phyloP scores from a whole-genome alignment of 345 rosid genomes.

The Heritiera fomes region DNA sequence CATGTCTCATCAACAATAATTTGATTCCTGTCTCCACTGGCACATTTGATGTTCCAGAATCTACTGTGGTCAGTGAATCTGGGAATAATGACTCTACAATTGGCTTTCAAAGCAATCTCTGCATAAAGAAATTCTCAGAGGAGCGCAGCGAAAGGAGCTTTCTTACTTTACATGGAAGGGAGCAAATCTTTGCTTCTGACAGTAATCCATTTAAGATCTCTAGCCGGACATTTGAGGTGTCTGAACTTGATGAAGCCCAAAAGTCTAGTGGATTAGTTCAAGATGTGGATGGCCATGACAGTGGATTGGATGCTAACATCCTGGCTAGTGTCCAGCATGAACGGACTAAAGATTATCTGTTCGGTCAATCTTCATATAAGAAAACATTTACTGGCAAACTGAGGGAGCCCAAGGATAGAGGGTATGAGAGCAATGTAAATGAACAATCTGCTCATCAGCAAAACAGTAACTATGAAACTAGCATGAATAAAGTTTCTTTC shows the following conservation, averaged over 20 bases:
- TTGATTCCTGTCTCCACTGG: too few relatives aligned
- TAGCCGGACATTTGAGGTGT: constrained; percentile 15
- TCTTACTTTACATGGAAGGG: constrained; percentile 30
- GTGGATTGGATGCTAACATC: constrained; percentile 2
- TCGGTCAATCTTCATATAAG: constrained; percentile 21
- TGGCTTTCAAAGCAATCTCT: constrained; percentile 15
- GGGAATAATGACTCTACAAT: constrained; percentile 19
- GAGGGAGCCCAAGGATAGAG: constrained; percentile 26
- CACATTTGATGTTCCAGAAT: too few relatives aligned
- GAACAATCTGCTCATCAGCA: constrained; percentile 22
- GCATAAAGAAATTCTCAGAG: constrained; percentile 20
- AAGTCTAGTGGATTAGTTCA: constrained; percentile 13
- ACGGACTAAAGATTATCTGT: constrained; percentile 18
- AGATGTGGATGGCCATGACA: constrained; percentile 11
- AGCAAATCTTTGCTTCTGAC: constrained; percentile 26
- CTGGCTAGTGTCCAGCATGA: constrained; percentile 16
- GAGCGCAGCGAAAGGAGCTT: constrained; percentile 27
- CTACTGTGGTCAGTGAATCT: too few relatives aligned
- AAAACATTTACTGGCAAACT: constrained; percentile 19
- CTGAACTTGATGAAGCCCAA: constrained; percentile 18
- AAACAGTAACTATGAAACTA: constrained; percentile 15
- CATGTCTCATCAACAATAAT: constrained; percentile 14
- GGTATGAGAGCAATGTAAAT: constrained; percentile 18
- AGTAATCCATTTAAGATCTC: constrained; percentile 26
- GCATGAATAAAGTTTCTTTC: constrained; percentile 20